These are phyloP conservation scores for Fonsecaea monophora DNA, from an alignment of 2,329 filamentous ascomycete genomes.

Conservation along the genomic window DNA sequence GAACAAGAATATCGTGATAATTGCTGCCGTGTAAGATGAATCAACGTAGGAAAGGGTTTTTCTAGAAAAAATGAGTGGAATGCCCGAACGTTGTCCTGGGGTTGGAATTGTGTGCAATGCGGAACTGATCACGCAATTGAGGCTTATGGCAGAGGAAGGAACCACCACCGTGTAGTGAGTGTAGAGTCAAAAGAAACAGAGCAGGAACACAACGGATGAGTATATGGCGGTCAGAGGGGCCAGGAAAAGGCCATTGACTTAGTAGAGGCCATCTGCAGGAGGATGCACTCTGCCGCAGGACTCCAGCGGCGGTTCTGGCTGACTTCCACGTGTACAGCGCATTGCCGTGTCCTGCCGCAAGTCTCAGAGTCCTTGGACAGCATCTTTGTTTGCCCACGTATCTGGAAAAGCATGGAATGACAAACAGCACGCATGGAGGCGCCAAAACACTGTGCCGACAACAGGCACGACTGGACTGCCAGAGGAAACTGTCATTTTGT, in stretches of 20 bases:
- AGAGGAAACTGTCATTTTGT: slow-evolving; percentile 15
- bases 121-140: slow-evolving; percentile 33
- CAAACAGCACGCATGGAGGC: not conserved
- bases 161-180: slow-evolving; percentile 14
- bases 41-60: not conserved
- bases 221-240: slow-evolving; percentile 15
- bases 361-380: not conserved
- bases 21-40: not conserved
- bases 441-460: not conserved
- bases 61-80: not conserved
- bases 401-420: not conserved
- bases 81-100: not conserved
- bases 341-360: not conserved
- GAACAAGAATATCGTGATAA: not conserved
- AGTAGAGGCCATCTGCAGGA: slow-evolving; percentile 4
- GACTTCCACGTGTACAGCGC: slow-evolving; percentile 6
- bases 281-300: slow-evolving; percentile 4
- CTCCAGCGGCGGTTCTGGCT: not conserved
- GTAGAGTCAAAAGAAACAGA: slow-evolving; percentile 7
- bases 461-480: slow-evolving; percentile 1
- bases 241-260: not conserved
- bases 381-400: not conserved
- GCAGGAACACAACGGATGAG: not conserved
- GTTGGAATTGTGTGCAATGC: slow-evolving; percentile 29
- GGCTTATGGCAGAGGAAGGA: slow-evolving; percentile 25